Evolutionary conservation across 2,329 filamentous ascomycete species (phyloP), one percentile per base, ranked within the genome.

Genomic region (Stylonectria norvegica): DNA sequence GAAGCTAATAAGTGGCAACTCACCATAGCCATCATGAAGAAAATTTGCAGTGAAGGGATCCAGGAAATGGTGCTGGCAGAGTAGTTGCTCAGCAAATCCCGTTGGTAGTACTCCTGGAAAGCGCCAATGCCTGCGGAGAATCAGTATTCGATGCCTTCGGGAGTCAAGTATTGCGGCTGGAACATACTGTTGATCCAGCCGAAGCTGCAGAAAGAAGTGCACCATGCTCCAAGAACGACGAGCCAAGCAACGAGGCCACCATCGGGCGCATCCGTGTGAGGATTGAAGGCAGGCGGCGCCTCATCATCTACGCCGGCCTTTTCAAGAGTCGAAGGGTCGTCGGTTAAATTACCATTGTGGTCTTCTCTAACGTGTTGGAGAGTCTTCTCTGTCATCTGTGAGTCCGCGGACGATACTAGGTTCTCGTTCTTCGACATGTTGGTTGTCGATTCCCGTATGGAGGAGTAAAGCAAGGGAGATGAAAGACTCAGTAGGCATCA

Each of bases 31-130:
- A 76, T 74, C 67, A 83, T 71, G 54, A 78, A 68, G 49, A 74
- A 77, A 12, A 73, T 62, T 45, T 80, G 72, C 6, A 81, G 56
- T 1, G 76, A 76, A 1, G 75, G 70, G 33, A 82, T 81, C 79
- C 78, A 83, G n/a, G 78, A 66, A n/a, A 83, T 66, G 0, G 73
- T 73, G 39, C 73, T 76, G 2, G 74, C 54, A 0, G 75, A 73
- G 47, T 77, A 75, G 3, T 65, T 34, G 5, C 50, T 57, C 3
- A 82, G 60, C 14, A 73, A 67, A 6, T 70, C 61, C 5, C 58
- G 66, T 46, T 78, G 63, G 50, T 82, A 83, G 54, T 80, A 79
- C 15, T 72, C 69, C 52, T 81, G 77, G 49, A 81, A 81, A 11
- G 74, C 64, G 6, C 77, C 78, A 12, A 70, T 55, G 28, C 63